Conservation (phyloP, 352 stramenopile genomes). For the Globisporangium sylvaticum region DNA sequence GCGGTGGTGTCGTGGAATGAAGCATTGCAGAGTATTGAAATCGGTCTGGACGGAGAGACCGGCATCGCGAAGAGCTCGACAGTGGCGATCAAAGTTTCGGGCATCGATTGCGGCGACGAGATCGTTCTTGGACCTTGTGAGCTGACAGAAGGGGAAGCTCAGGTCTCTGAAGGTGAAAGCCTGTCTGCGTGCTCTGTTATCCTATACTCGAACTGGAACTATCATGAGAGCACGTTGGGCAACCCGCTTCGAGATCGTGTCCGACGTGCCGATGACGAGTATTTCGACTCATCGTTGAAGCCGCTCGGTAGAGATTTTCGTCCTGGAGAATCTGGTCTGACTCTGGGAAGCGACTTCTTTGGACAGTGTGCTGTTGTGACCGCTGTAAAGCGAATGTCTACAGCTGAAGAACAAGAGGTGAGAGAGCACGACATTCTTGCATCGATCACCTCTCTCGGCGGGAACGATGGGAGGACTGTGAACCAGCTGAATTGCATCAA, state of each 20-base stretch:
- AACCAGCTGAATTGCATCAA: conserved; percentile 48
- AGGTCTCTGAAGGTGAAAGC: conserved; percentile 2
- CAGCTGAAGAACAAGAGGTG: conserved; percentile 15
- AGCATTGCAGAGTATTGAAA: conserved; percentile 20
- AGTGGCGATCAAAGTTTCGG: conserved; percentile 33
- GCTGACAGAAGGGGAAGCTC: conserved; percentile 19
- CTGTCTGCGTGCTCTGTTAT: conserved; percentile 21
- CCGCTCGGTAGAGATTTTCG: conserved; percentile 30
- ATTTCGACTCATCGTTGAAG: conserved; percentile 32
- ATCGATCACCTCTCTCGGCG: conserved; percentile 30
- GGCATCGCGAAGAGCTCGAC: conserved; percentile 27
- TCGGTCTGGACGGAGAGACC: conserved; percentile 31
- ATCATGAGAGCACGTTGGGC: conserved; percentile 25
- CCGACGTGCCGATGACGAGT: conserved; percentile 17
- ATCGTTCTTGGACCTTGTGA: conserved; percentile 41
- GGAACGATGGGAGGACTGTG: conserved; percentile 23
- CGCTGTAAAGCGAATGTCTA: conserved; percentile 25
- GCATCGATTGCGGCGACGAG: conserved; percentile 24
- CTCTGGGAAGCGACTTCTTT: conserved; percentile 49
- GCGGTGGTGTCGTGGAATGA: conserved; percentile 28
- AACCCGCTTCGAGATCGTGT: conserved; percentile 27
- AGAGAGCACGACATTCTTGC: conserved; percentile 37
- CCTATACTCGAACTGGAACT: conserved; percentile 37
- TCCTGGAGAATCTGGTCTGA: conserved; percentile 34
- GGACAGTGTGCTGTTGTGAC: conserved; percentile 49